These are phyloP conservation scores for Apiospora saccharicola DNA, from an alignment of 2,329 filamentous ascomycete species.

Conservation along the genomic window DNA sequence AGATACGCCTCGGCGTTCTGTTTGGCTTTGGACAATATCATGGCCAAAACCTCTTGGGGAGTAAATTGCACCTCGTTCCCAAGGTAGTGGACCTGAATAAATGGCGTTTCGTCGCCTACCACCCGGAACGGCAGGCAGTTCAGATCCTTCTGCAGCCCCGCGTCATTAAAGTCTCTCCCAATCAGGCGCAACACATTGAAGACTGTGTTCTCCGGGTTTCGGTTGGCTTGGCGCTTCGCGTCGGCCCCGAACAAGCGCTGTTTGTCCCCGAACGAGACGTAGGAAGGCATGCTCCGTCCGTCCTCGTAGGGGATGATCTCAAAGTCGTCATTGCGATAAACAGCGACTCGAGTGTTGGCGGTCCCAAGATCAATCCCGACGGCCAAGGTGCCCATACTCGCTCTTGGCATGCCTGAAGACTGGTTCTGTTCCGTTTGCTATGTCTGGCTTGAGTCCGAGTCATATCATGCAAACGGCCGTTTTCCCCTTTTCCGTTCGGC, in stretches of 20 bases:
- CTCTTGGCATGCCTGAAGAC: neutral
- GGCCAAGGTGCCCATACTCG: neutral
- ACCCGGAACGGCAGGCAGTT: neutral
- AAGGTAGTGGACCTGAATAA: neutral
- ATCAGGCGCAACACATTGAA: neutral
- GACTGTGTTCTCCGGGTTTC: neutral
- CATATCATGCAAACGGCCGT: too few relatives aligned
- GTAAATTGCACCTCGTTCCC: neutral
- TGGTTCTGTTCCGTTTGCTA: too few relatives aligned
- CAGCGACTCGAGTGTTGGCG: neutral
- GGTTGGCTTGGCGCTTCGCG: neutral
- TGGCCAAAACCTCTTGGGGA: neutral
- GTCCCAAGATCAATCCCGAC: neutral
- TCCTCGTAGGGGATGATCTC: neutral
- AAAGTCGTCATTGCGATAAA: neutral
- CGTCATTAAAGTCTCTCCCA: neutral
- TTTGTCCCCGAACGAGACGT: neutral
- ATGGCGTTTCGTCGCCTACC: neutral
- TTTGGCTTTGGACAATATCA: neutral
- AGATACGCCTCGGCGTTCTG: neutral
- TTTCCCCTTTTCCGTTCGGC: too few relatives aligned
- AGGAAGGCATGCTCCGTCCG: neutral
- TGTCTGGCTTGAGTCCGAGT: too few relatives aligned
- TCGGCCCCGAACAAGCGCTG: neutral
- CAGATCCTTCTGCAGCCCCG: neutral